Evolutionary conservation across 148 eudicot genomes (phyloP), one percentile per base, ranked within the genome.

Genomic region (Pharnaceum exiguum): DNA sequence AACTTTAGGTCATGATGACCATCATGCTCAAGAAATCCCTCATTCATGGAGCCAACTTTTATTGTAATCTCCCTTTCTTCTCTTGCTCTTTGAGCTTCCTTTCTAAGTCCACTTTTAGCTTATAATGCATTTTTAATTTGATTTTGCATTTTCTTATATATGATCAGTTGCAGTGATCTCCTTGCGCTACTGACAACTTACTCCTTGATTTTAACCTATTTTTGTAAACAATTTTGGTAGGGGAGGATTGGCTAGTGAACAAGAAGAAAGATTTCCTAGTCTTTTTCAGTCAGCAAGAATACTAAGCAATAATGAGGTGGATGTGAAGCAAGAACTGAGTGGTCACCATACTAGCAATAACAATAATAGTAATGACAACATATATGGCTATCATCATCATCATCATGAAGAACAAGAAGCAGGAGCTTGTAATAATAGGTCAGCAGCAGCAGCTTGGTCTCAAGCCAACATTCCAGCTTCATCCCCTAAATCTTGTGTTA

Each of bases 31-130:
- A 68, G 86, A 80, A 29, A 73, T 82, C 38, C 89, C 96, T 37
- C 82, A 79, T 26, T 72, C 93, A 43, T 85, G 93, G 96, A 82
- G 82, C 76, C 93, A 85, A 58, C 79, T 85, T 8, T 83, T 89
- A 50, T 58, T 77, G 96, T 89, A 80, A 68, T 51, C 37, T 30
- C 38, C 24, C 60, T 7, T 59, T 10, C 28, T 39, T 45, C 42
- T 37, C 26, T 45, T 21, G 16, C 24, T 26, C 18, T 48, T 17
- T 19, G 8, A n/a, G 22, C 22, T 47, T 10, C 5, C 30, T 47
- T 25, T 47, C 25, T 47, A 10, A 11, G 15, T 47, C 39, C 10
- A 24, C 0, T 55, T 6, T 22, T 38, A 9, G 13, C 39, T 1
- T 23, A 15, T 22, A 13, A 1, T n/a, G n/a, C n/a, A n/a, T n/a